Percentiles rank a stretch among this genome's conserved stretches.
phyloP scores from a whole-genome alignment of 2,329 filamentous ascomycete species.

The Byssochlamys sp. region DNA sequence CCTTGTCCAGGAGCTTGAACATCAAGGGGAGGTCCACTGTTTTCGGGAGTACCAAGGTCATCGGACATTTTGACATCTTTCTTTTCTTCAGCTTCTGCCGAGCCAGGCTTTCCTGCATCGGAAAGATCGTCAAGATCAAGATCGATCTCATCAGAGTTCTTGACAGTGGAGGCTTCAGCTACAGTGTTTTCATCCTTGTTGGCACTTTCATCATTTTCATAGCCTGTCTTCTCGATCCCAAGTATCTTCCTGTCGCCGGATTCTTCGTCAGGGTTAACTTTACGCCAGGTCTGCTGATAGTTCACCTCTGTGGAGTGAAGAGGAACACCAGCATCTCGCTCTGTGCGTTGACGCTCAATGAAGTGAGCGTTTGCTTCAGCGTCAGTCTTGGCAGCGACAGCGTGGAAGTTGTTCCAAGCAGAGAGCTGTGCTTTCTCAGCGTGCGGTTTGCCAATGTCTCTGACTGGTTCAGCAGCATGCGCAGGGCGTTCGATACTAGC shows the following conservation, averaged over 20 bases:
- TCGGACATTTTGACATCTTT: conserved; percentile 24
- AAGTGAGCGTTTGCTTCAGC: conserved; percentile 23
- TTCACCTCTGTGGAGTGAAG: conserved; percentile 10
- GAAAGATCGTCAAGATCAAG: conserved; percentile 54
- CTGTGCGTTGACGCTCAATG: conserved; percentile 11
- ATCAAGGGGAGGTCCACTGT: background rate
- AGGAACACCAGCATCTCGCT: conserved; percentile 4
- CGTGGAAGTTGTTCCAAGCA: conserved; percentile 32
- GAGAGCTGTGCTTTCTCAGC: conserved; percentile 11
- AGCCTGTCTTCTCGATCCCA: conserved; percentile 10
- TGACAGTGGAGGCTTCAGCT: conserved; percentile 13
- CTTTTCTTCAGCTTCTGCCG: conserved; percentile 1
- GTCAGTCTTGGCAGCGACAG: conserved; percentile 22
- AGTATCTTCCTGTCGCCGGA: conserved; percentile 14
- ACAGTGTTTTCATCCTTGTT: conserved; percentile 15
- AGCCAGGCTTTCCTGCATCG: conserved; percentile 7
- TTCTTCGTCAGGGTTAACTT: conserved; percentile 25
- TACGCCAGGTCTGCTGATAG: conserved; percentile 30
- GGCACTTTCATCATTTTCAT: conserved; percentile 4
- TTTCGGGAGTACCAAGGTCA: conserved; percentile 32
- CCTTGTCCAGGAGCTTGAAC: background rate
- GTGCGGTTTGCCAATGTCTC: background rate
- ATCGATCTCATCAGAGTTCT: conserved; percentile 62
- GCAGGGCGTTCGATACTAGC: too few species aligned
- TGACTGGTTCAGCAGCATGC: background rate